phyloP scores from a whole-genome alignment of 768 basidiomycete genomes.

The Trametes meyenii region DNA sequence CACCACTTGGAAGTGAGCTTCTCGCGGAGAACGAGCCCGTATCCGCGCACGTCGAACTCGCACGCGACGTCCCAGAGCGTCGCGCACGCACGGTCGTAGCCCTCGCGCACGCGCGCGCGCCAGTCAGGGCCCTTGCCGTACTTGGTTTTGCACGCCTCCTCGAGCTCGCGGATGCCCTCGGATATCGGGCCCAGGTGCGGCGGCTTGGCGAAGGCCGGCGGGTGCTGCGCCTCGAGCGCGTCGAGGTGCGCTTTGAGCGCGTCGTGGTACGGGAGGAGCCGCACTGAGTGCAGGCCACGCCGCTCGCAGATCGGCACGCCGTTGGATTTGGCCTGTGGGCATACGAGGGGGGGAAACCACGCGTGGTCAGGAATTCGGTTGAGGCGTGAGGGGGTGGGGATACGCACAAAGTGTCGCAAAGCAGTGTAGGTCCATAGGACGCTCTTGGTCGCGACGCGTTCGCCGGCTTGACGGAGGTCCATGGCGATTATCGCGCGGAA shows the following conservation, averaged over 20 bases:
- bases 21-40: slow-evolving; percentile 68
- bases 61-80: slow-evolving; percentile 71
- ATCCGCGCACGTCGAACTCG: slow-evolving; percentile 75
- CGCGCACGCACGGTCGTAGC: slow-evolving; percentile 65
- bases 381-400: not conserved
- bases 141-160: slow-evolving; percentile 64
- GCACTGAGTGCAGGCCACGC: slow-evolving; percentile 68
- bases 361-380: not conserved
- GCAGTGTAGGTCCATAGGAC: slow-evolving; percentile 82
- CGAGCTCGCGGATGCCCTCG: slow-evolving; percentile 63
- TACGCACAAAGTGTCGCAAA: slow-evolving; percentile 69
- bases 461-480: slow-evolving; percentile 79
- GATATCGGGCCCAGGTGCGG: slow-evolving; percentile 62
- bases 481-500: slow-evolving; percentile 69
- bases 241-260: slow-evolving; percentile 65
- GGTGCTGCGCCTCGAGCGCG: slow-evolving; percentile 58
- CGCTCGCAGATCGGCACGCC: slow-evolving; percentile 65
- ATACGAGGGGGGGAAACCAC: no score
- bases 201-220: slow-evolving; percentile 63
- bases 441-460: slow-evolving; percentile 78
- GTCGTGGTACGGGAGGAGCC: slow-evolving; percentile 61
- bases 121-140: slow-evolving; percentile 53
- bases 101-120: slow-evolving; percentile 59
- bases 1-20: slow-evolving; percentile 79
- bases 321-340: slow-evolving; percentile 64